phyloP scores from a whole-genome alignment of 805 yeast genomes.

The Lipomyces mesembrius region DNA sequence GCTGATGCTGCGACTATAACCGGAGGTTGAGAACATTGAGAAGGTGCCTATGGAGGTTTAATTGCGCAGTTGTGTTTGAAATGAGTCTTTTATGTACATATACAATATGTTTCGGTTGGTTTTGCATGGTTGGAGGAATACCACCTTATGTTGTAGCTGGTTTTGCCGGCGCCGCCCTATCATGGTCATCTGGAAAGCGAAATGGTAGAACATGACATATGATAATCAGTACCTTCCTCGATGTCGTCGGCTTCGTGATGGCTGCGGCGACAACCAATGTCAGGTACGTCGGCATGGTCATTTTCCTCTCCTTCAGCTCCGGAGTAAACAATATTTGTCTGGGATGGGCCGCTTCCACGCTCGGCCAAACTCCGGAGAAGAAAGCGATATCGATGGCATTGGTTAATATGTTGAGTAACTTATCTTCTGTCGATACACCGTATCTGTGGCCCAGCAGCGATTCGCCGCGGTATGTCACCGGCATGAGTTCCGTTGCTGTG shows the following conservation, averaged over 20 bases:
- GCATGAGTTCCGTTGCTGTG: slow-evolving; percentile 18
- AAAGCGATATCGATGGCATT: slow-evolving; percentile 50
- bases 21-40: slow-evolving; percentile 1
- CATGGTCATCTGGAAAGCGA: too few relatives aligned
- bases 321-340: slow-evolving; percentile 32
- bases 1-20: slow-evolving; percentile 2
- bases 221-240: too few relatives aligned
- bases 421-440: slow-evolving; percentile 29
- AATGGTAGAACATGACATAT: too few relatives aligned
- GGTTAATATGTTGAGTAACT: slow-evolving; percentile 27
- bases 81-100: neutral
- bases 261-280: too few relatives aligned
- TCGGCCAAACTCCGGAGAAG: slow-evolving; percentile 58
- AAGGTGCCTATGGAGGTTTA: neutral
- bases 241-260: too few relatives aligned
- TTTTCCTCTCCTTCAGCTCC: slow-evolving; percentile 28
- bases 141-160: too few relatives aligned
- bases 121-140: neutral
- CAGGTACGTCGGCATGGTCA: slow-evolving; percentile 30
- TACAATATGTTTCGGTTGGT: neutral
- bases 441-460: slow-evolving; percentile 19
- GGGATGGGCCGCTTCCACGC: slow-evolving; percentile 31
- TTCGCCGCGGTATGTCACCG: slow-evolving; percentile 20
- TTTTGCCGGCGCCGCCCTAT: too few relatives aligned
- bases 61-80: too few relatives aligned